Percentiles rank a stretch among this genome's conserved stretches.
phyloP scores from a whole-genome alignment of 2,329 filamentous ascomycete species.

The Microdochium trichocladiopsis region DNA sequence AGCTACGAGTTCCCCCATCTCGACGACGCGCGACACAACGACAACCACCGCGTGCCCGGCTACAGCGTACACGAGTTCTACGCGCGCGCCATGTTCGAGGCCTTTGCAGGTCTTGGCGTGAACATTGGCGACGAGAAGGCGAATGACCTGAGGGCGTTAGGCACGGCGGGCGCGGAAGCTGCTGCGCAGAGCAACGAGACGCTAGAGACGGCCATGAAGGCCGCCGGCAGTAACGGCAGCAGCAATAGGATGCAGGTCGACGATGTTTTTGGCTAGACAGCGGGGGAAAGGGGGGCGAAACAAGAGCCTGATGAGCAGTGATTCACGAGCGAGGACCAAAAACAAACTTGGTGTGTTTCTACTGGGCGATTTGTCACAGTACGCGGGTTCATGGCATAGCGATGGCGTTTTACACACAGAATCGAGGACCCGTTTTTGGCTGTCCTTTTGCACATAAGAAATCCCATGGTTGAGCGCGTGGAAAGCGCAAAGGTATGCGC shows the following conservation, averaged over 20 bases:
- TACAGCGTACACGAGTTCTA: conserved; percentile 82
- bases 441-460: no score
- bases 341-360: background rate
- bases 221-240: conserved; percentile 5
- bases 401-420: conserved; percentile 16
- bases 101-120: conserved; percentile 82
- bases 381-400: no score
- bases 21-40: conserved; percentile 57
- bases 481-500: no score
- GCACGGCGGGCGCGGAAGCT: conserved; percentile 25
- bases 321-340: background rate
- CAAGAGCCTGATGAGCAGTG: no score
- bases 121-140: conserved; percentile 74
- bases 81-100: conserved; percentile 73
- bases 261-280: conserved; percentile 26
- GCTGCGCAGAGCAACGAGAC: conserved; percentile 22
- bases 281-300: background rate
- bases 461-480: no score
- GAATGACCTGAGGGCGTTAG: conserved; percentile 23
- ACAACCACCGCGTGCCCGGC: conserved; percentile 66
- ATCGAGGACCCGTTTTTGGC: background rate
- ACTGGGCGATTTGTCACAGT: background rate
- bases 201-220: conserved; percentile 9
- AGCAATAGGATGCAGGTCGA: conserved; percentile 40
- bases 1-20: conserved; percentile 72